Evolutionary conservation across 306 rosid genomes (phyloP), one percentile per base, ranked within the genome.

Genomic region (Fagus crenata): DNA sequence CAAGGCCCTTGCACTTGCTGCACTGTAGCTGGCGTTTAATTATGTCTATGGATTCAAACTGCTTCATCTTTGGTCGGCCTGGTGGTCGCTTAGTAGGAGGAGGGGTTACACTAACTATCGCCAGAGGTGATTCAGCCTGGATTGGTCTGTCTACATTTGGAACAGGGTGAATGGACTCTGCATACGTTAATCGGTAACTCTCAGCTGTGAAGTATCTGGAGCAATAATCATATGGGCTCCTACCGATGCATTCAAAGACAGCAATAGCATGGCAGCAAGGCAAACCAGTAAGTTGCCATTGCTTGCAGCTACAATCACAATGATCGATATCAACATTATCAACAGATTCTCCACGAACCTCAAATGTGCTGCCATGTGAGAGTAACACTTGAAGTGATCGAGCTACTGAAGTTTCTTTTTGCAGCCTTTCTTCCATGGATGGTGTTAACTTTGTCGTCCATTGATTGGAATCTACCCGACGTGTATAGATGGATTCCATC

Each of bases 251-350:
- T 73, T 88, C 86, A 56, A 87, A 77, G 72, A 89, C 97, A 43
- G 97, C 96, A 81, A 95, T 78, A 37, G 97, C 97, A 78, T 95
- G 99, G 85, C 93, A 87, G 80, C 99, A 95, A 73, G 97, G 99
- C 78, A 95, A 49, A 68, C 99, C 97, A 71, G 84, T 85, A 18
- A 95, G 89, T 81, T 87, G 96, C 99, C 99, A 95, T 75, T 82
- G 87, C 83, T 81, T 95, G 85, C 99, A 95, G 89, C 90, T 90
- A 81, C 99, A 95, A 77, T 89, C 89, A 96, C 97, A 92, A 51
- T 86, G 72, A 72, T 95, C 97, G 41, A 92, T 58, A 83, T 95
- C 93, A 75, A 95, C 97, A 65, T 71, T 73, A 49, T 90, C 97
- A 31, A 86, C 85, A 69, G 92, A 85, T 69, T 95, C 92, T 77